Base-by-base conservation (phyloP, 257 asterid genomes). In the Solanum neorickii region DNA sequence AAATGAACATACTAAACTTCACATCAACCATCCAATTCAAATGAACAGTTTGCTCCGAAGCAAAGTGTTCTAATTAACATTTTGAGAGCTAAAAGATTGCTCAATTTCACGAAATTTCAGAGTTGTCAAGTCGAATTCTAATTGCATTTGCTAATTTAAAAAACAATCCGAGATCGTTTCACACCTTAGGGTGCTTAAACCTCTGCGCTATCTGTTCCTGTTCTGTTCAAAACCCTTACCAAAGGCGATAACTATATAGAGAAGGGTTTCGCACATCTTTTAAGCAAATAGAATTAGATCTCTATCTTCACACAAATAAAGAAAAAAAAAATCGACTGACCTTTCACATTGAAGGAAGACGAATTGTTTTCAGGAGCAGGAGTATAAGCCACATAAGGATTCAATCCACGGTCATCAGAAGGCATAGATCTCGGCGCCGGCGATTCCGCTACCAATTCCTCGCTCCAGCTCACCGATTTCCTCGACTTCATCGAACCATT, bases 311-410 rank as follows among this genome's bases (percentile, higher is more conserved):
- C 39, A 68, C 74, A 37, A 68, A 27, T 27, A 12, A 68, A 68
- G 39, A 27, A 27, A 68, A 18, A 18, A 70, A 70, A 16, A 70
- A 70, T 70, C 3, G 16, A 35, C 92, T 83, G 76, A 96, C 99
- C 93, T 93, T 94, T 97, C 87, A 97, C 89, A 89, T 95, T 92
- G 91, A 94, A 91, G 1, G 98, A 91, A 59, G 95, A 87, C 12
- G 95, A 69, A 89, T 92, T 87, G 72, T 86, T 68, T 49, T 92
- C 87, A 31, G 94, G 88, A 68, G 96, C 91, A 13, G 94, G 91
- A 73, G 98, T 52, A 91, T 93, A 89, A 91, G 93, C 90, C 27
- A 91, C 94, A 87, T 94, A 94, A 9, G 96, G 97, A 90, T 93
- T 92, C 87, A 96, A 90, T 89, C 95, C 97, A 73, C 85, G 93